phyloP scores from a whole-genome alignment of 768 basidiomycete species.

The Leccinum subtestaceum region DNA sequence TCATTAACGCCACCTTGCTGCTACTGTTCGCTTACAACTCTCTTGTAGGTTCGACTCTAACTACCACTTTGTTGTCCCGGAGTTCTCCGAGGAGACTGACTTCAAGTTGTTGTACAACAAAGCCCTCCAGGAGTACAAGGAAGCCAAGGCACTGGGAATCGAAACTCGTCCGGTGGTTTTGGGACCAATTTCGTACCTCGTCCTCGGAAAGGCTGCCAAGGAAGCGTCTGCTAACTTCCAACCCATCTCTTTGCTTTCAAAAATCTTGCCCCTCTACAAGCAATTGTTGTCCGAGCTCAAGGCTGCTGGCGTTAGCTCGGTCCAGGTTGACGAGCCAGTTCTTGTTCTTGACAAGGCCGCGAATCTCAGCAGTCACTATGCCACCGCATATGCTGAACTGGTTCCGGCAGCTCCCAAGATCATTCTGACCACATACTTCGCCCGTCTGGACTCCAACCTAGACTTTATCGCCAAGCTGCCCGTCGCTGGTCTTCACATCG shows the following conservation, averaged over 20 bases:
- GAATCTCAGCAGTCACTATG: slow-evolving; percentile 74
- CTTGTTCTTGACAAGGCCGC: slow-evolving; percentile 88
- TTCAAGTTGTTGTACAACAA: slow-evolving; percentile 98
- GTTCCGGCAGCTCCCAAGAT: slow-evolving; percentile 85
- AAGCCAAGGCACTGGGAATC: slow-evolving; percentile 89
- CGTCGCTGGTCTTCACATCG: slow-evolving; percentile 91
- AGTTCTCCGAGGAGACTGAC: slow-evolving; percentile 83
- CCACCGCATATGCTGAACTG: slow-evolving; percentile 77
- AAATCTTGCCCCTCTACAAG: slow-evolving; percentile 89
- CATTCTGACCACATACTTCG: slow-evolving; percentile 93
- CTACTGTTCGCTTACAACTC: slow-evolving; percentile 1
- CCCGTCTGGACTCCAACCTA: slow-evolving; percentile 91
- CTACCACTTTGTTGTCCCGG: slow-evolving; percentile 98
- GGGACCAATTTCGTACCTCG: slow-evolving; percentile 93
- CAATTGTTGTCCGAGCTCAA: slow-evolving; percentile 89
- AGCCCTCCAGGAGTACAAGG: slow-evolving; percentile 88
- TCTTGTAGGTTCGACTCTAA: slow-evolving; percentile 88
- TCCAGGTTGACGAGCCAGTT: slow-evolving; percentile 96
- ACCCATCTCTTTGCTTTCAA: slow-evolving; percentile 85
- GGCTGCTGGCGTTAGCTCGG: slow-evolving; percentile 88
- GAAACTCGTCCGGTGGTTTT: slow-evolving; percentile 92
- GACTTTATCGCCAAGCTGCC: slow-evolving; percentile 89
- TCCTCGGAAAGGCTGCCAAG: slow-evolving; percentile 88
- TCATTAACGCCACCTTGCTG: background rate
- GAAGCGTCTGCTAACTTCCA: slow-evolving; percentile 82